Percentiles rank a stretch among this genome's conserved stretches.
These are phyloP conservation scores for Athelia psychrophila DNA, from an alignment of 1,284 basidiomycete species.

Conservation along the genomic window DNA sequence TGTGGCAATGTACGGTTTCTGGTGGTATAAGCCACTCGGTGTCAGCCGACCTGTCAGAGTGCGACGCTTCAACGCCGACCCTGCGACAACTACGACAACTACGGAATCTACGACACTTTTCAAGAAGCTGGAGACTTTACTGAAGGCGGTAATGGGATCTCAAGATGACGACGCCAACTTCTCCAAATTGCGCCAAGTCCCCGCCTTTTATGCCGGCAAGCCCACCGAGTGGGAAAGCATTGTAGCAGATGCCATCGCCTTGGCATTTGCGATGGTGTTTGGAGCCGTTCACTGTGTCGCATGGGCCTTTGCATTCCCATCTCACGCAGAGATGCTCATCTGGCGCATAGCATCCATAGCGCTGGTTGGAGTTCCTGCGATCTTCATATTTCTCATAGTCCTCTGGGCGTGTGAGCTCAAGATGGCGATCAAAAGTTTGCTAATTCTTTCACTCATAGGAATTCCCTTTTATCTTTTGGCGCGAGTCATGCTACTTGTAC, in stretches of 20 bases:
- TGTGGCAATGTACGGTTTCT: slow-evolving; percentile 2
- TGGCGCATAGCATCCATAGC: slow-evolving; percentile 4
- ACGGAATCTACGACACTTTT: not conserved
- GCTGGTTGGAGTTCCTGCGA: slow-evolving; percentile 2
- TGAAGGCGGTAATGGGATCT: not conserved
- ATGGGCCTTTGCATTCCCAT: slow-evolving; percentile 6
- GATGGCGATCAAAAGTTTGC: too few relatives aligned
- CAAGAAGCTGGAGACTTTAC: not conserved
- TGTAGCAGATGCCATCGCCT: not conserved
- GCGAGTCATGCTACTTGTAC: slow-evolving; percentile 2
- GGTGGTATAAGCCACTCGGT: slow-evolving; percentile 9
- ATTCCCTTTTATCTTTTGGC: slow-evolving; percentile 2
- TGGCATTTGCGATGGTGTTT: slow-evolving; percentile 1
- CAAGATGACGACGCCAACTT: not conserved
- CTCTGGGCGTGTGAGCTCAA: too few relatives aligned
- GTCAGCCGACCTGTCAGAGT: slow-evolving; percentile 3
- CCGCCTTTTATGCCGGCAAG: not conserved
- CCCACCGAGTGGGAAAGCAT: not conserved
- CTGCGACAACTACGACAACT: not conserved
- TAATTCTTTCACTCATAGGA: too few relatives aligned
- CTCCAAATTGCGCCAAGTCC: not conserved
- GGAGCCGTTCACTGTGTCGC: slow-evolving; percentile 12
- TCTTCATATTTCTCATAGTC: not conserved
- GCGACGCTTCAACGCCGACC: not conserved
- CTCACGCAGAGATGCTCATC: not conserved